phyloP scores from a whole-genome alignment of 805 yeast species.

The Hanseniaspora thailandica region DNA sequence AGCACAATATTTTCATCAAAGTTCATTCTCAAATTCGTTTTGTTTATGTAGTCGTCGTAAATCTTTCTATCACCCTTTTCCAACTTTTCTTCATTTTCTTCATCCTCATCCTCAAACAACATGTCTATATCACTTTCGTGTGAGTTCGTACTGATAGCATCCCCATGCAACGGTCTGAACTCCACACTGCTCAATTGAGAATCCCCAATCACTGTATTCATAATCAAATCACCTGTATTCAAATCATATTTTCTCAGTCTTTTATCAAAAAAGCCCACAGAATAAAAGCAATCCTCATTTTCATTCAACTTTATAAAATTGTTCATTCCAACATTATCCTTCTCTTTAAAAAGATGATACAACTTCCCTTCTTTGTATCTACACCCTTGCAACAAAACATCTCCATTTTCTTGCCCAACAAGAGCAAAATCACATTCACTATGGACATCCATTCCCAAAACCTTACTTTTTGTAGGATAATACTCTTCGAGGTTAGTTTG shows the following conservation, averaged over 20 bases:
- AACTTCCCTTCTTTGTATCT: conserved; percentile 72
- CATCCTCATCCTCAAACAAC: conserved; percentile 51
- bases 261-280: conserved; percentile 82
- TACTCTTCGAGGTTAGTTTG: conserved; percentile 27
- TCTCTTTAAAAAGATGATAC: conserved; percentile 56
- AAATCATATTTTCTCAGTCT: conserved; percentile 74
- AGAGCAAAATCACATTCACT: conserved; percentile 72
- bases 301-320: conserved; percentile 59
- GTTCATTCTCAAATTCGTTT: conserved; percentile 21
- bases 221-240: conserved; percentile 48
- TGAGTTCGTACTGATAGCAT: conserved; percentile 16
- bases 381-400: conserved; percentile 72
- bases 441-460: conserved; percentile 75
- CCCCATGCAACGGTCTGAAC: conserved; percentile 45
- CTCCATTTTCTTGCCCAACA: conserved; percentile 74
- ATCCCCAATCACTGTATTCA: conserved; percentile 42
- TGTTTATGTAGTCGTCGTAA: conserved; percentile 16
- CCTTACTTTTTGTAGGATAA: conserved; percentile 64
- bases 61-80: conserved; percentile 13
- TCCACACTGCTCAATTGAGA: conserved; percentile 74
- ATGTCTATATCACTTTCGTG: conserved; percentile 35
- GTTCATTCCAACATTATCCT: conserved; percentile 37
- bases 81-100: conserved; percentile 31
- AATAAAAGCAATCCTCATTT: conserved; percentile 50
- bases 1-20: conserved; percentile 47